Evolutionary conservation across 1,284 basidiomycete genomes (phyloP), one percentile per base, ranked within the genome.

Genomic region (Ganoderma lingzhi): DNA sequence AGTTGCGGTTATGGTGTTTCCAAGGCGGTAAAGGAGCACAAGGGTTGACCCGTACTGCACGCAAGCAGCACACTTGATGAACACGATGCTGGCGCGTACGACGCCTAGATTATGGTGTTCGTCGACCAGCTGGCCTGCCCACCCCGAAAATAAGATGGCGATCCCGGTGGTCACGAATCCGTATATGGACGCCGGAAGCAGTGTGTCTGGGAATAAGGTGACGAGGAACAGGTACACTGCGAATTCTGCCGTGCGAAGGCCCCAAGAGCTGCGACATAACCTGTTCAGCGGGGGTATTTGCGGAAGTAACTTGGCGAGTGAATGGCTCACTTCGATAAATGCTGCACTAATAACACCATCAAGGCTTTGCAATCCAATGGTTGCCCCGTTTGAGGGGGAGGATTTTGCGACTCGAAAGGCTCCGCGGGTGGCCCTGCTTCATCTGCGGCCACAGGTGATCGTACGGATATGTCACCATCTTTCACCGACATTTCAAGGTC

Each of bases 111-210:
- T 81, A 6, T 80, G 74, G 32, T 80, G 77, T 5, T 77, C 76
- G 72, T 88, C 87, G 19, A 88, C 84, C 14, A 84, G 75, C 0
- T 77, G 75, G 0, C 87, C 87, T 6, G 84, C 80, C 70, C 79
- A 82, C 39, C 82, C 77, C 14, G 84, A 85, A 56, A 85, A 77
- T 1, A 82, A 12, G 12, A 82, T 80, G 1, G 80, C 81, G 1
- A 76, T 73, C 23, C 80, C 81, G 1, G 84, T 85, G 0, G 82
- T 82, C 64, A 81, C 74, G 67, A 85, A 84, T 15, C 84, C 84
- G 70, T 85, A 86, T 53, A 88, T 76, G 6, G 86, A 87, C 0
- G 86, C 83, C 0, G 86, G 86, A 0, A 88, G 79, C 0, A 87
- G 79, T 0, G 86, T 86, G 63, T 82, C 78, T n/a, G 84, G 82